Evolutionary conservation across 768 basidiomycete genomes (phyloP).

Genomic region (Mrakia frigida): DNA sequence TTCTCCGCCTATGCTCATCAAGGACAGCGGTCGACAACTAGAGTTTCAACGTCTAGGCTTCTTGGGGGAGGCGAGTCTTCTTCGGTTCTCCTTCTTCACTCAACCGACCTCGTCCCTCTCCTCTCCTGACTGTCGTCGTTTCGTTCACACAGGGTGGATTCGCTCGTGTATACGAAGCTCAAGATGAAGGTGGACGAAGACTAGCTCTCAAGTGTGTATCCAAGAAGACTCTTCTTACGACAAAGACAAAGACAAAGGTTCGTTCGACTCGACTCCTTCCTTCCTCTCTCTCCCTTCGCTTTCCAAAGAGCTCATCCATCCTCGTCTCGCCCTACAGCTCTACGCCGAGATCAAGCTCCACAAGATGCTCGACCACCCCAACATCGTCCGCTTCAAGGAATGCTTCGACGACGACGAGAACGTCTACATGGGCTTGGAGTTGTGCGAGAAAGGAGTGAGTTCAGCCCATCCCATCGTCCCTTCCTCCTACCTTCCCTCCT

Average conservation of each 20-base stretch:
- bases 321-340: constrained; percentile 52
- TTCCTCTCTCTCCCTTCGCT: constrained; percentile 12
- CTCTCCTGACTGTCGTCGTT: not conserved
- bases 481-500: not conserved
- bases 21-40: constrained; percentile 6
- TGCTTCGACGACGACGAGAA: constrained; percentile 94
- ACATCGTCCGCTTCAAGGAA: constrained; percentile 85
- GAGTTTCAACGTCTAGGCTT: constrained; percentile 28
- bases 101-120: not conserved
- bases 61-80: constrained; percentile 23
- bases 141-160: constrained; percentile 67
- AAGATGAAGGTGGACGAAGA: constrained; percentile 59
- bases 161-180: constrained; percentile 92
- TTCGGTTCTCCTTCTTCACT: not conserved
- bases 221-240: constrained; percentile 84
- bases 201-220: constrained; percentile 91
- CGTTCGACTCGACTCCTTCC: constrained; percentile 29
- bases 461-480: not conserved
- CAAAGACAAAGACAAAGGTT: constrained; percentile 96
- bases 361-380: constrained; percentile 79
- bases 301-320: not conserved
- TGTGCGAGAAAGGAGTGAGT: constrained; percentile 72
- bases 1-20: constrained; percentile 18
- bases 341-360: constrained; percentile 99
- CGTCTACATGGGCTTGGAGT: constrained; percentile 94